Conservation (phyloP, 2,329 filamentous ascomycete genomes). For the Chaetothyriales sp. region DNA sequence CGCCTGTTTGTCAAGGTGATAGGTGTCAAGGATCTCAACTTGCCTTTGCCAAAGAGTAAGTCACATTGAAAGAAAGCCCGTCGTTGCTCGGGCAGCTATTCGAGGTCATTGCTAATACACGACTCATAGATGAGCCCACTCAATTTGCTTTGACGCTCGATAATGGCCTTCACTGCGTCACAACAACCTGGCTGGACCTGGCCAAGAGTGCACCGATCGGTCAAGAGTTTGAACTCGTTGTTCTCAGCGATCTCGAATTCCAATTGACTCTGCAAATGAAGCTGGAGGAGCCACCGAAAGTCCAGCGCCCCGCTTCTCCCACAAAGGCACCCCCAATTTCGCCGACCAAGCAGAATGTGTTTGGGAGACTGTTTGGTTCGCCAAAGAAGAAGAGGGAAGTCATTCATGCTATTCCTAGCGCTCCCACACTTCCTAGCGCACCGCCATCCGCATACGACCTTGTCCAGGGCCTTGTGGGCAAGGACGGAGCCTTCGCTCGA, state of each 20-base stretch:
- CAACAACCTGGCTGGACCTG: constrained; percentile 86
- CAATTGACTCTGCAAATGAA: constrained; percentile 95
- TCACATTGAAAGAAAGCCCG: constrained; percentile 4
- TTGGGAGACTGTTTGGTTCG: constrained; percentile 82
- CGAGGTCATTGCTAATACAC: constrained; percentile 19
- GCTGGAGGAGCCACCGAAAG: constrained; percentile 64
- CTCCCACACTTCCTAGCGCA: constrained; percentile 11
- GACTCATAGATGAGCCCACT: constrained; percentile 57
- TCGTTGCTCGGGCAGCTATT: not conserved
- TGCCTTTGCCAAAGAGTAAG: constrained; percentile 81
- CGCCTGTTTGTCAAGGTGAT: constrained; percentile 97
- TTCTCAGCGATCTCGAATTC: constrained; percentile 96
- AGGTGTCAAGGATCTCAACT: constrained; percentile 85
- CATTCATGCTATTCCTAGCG: not conserved
- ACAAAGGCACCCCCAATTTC: constrained; percentile 33
- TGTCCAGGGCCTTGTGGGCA: constrained; percentile 53
- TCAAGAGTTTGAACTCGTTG: constrained; percentile 94
- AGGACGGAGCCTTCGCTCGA: constrained; percentile 85
- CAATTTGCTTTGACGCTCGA: constrained; percentile 97
- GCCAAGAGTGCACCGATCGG: constrained; percentile 86
- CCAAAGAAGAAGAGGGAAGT: constrained; percentile 95
- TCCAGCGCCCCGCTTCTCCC: constrained; percentile 27
- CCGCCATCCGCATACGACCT: constrained; percentile 25
- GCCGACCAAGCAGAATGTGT: constrained; percentile 64
- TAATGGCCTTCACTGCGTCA: constrained; percentile 94